phyloP scores from a whole-genome alignment of 495 filamentous ascomycete genomes.

The Saxophila tyrrhenica region DNA sequence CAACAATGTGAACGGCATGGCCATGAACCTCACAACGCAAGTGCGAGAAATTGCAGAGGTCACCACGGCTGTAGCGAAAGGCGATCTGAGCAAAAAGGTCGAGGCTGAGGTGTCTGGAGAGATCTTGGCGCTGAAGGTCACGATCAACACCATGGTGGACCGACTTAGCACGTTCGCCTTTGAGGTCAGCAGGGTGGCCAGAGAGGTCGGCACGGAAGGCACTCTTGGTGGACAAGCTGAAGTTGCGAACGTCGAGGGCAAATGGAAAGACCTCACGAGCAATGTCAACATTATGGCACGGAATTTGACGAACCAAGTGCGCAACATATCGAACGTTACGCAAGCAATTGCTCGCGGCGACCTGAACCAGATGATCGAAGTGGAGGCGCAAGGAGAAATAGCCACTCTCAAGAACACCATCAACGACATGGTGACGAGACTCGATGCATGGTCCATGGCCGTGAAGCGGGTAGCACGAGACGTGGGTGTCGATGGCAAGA shows the following conservation, averaged over 20 bases:
- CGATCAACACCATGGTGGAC: slow-evolving; percentile 99
- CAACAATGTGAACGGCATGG: slow-evolving; percentile 98
- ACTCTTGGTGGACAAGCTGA: slow-evolving; percentile 91
- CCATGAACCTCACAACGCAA: slow-evolving; percentile 95
- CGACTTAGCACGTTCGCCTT: slow-evolving; percentile 92
- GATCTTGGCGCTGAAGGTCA: slow-evolving; percentile 89
- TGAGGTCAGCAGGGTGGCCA: slow-evolving; percentile 96
- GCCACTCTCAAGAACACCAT: slow-evolving; percentile 91
- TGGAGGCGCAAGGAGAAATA: slow-evolving; percentile 92
- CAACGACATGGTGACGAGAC: slow-evolving; percentile 96
- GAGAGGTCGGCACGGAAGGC: slow-evolving; percentile 96
- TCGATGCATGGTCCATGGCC: slow-evolving; percentile 94
- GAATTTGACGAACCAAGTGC: slow-evolving; percentile 89
- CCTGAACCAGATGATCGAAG: slow-evolving; percentile 91
- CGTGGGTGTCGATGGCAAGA: slow-evolving; percentile 95
- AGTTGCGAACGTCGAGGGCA: slow-evolving; percentile 95
- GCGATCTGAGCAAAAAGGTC: slow-evolving; percentile 92
- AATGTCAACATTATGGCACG: slow-evolving; percentile 94
- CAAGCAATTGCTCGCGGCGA: slow-evolving; percentile 92
- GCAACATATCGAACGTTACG: slow-evolving; percentile 92
- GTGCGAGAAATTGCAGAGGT: slow-evolving; percentile 98
- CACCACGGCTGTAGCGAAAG: slow-evolving; percentile 89
- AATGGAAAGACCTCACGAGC: slow-evolving; percentile 97
- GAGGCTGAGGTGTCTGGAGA: slow-evolving; percentile 92
- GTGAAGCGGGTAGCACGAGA: slow-evolving; percentile 93